These are phyloP conservation scores for Ceriops tagal DNA, from an alignment of 345 rosid species.

Conservation along the genomic window DNA sequence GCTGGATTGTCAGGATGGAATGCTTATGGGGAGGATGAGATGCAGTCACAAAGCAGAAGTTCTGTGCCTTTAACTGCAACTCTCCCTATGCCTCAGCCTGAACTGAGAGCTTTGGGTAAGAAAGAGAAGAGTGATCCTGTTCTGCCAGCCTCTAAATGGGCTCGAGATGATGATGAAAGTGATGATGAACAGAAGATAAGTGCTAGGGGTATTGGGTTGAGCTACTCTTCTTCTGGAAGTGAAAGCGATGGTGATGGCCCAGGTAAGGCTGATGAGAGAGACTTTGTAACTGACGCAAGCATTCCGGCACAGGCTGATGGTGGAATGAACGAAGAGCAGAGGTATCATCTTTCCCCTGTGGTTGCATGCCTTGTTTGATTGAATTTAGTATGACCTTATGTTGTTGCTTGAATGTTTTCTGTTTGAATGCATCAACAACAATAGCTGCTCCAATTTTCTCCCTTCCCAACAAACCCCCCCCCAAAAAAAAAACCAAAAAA, in stretches of 20 bases:
- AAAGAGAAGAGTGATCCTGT: constrained; percentile 75
- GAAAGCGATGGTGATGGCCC: constrained; percentile 66
- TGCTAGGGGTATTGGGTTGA: constrained; percentile 50
- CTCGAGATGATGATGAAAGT: constrained; percentile 85
- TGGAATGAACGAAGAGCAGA: constrained; percentile 84
- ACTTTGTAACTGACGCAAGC: constrained; percentile 44
- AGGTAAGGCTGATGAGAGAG: constrained; percentile 59
- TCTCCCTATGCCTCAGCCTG: constrained; percentile 61
- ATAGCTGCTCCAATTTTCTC: too few relatives aligned
- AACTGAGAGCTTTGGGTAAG: constrained; percentile 53
- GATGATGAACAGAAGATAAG: constrained; percentile 74
- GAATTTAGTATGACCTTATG: too few relatives aligned
- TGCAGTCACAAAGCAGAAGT: constrained; percentile 35
- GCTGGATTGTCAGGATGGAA: constrained; percentile 44
- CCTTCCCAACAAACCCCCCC: too few relatives aligned
- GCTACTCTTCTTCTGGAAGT: constrained; percentile 89
- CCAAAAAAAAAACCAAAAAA: too few relatives aligned
- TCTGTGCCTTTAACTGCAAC: constrained; percentile 39
- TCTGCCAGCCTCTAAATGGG: constrained; percentile 95
- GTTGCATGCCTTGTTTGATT: neutral
- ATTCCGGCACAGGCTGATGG: constrained; percentile 50
- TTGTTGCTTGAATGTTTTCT: too few relatives aligned
- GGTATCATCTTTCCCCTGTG: constrained; percentile 36
- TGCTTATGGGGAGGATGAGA: constrained; percentile 44
- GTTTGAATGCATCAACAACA: too few relatives aligned